A percentile compares a stretch with the other conserved stretches of the same genome.
Conservation (phyloP, 129 eudicot species). For the carrot (Daucus carota) region DNA sequence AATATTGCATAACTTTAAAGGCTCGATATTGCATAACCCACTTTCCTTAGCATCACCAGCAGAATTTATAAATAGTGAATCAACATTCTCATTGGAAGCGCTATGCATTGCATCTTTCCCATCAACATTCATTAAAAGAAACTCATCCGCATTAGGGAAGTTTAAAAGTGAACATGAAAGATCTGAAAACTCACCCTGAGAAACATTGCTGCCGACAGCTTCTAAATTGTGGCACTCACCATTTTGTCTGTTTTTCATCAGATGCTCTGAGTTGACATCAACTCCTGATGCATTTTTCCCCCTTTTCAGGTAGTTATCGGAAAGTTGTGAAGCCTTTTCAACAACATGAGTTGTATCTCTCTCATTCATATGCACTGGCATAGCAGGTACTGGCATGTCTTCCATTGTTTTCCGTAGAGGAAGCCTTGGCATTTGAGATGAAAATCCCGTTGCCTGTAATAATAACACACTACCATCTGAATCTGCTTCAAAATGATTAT, state of each 20-base stretch:
- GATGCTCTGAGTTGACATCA: constrained; percentile 28
- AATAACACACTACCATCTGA: constrained; percentile 57
- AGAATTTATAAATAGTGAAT: constrained; percentile 22
- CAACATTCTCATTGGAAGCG: constrained; percentile 12
- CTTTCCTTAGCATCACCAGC: constrained; percentile 26
- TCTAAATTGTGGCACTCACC: constrained; percentile 19
- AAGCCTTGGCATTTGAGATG: constrained; percentile 50
- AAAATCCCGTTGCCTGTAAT: constrained; percentile 41
- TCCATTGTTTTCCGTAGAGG: constrained; percentile 55
- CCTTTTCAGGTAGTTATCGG: constrained; percentile 26
- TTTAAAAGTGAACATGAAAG: constrained; percentile 62
- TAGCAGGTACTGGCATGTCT: constrained; percentile 48
- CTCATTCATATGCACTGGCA: constrained; percentile 36
- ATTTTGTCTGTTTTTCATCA: constrained; percentile 17
- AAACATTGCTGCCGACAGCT: constrained; percentile 5
- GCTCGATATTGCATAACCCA: constrained; percentile 22
- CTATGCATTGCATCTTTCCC: constrained; percentile 34
- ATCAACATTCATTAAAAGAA: constrained; percentile 52
- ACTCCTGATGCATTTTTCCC: constrained; percentile 25
- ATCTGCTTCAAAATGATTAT: constrained; percentile 20
- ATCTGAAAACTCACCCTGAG: constrained; percentile 50
- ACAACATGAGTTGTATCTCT: constrained; percentile 30
- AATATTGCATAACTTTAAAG: constrained; percentile 12
- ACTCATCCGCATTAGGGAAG: constrained; percentile 64
- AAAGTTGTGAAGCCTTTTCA: constrained; percentile 27